A percentile compares a stretch with the other conserved stretches of the same genome.
These are phyloP conservation scores for Botryosphaeria agaves DNA, from an alignment of 2,329 filamentous ascomycete species.

Conservation along the genomic window DNA sequence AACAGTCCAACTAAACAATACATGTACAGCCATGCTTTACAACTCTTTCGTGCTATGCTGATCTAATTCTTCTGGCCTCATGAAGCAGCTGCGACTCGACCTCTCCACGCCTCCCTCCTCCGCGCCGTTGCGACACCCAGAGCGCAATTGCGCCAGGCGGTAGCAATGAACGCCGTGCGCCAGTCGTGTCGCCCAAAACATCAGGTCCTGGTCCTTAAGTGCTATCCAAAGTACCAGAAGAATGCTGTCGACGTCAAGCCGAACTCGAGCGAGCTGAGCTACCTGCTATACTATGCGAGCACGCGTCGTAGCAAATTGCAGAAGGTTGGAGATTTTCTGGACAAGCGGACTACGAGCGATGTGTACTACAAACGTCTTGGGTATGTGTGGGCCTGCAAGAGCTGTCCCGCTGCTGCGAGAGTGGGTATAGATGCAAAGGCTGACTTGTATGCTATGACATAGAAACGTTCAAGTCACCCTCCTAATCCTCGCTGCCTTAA, in stretches of 20 bases:
- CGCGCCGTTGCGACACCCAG: too few relatives aligned
- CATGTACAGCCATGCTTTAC: too few relatives aligned
- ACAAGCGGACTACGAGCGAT: conserved; percentile 84
- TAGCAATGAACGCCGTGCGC: conserved; percentile 39
- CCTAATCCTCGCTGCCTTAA: conserved; percentile 76
- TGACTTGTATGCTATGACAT: too few relatives aligned
- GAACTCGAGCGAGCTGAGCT: conserved; percentile 91
- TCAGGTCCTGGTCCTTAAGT: conserved; percentile 89
- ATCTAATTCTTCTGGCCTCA: too few relatives aligned
- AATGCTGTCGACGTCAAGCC: conserved; percentile 77
- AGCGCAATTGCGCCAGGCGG: too few relatives aligned
- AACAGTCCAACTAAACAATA: too few relatives aligned
- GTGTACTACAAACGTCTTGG: conserved; percentile 79
- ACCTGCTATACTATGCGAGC: conserved; percentile 90
- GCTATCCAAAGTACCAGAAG: conserved; percentile 86
- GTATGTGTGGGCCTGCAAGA: too few relatives aligned
- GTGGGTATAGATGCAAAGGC: too few relatives aligned
- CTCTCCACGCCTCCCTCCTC: too few relatives aligned
- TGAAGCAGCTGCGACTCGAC: too few relatives aligned
- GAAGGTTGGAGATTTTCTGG: conserved; percentile 87
- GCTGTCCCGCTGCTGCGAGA: background rate
- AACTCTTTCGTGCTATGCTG: too few relatives aligned
- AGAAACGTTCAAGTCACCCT: conserved; percentile 92
- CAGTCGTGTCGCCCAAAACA: conserved; percentile 73
- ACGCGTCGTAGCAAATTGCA: conserved; percentile 89